phyloP scores from a whole-genome alignment of 2,329 filamentous ascomycete genomes.

The Blastomyces parvus region DNA sequence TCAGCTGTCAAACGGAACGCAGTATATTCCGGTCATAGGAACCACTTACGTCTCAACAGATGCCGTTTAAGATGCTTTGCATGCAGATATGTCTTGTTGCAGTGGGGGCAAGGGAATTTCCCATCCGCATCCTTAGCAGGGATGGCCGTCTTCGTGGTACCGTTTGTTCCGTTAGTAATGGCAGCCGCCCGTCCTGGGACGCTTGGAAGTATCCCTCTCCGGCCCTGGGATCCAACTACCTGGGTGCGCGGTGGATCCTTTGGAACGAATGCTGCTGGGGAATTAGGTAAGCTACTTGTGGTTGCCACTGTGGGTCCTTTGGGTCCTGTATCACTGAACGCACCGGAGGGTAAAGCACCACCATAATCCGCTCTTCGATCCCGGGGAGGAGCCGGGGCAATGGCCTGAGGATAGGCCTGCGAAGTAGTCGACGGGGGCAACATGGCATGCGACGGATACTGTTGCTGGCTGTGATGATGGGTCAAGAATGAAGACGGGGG shows the following conservation, averaged over 20 bases:
- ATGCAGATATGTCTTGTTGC: conserved; percentile 95
- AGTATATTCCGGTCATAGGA: not conserved
- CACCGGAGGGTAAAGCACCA: conserved; percentile 62
- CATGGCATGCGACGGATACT: conserved; percentile 42
- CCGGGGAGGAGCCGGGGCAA: conserved; percentile 58
- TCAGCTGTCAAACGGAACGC: conserved; percentile 5
- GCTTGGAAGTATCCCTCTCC: conserved; percentile 82
- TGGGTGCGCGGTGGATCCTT: conserved; percentile 54
- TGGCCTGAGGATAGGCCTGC: conserved; percentile 63
- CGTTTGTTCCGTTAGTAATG: conserved; percentile 52
- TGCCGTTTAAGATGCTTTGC: conserved; percentile 97
- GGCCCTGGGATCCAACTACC: conserved; percentile 88
- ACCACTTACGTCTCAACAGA: conserved; percentile 82
- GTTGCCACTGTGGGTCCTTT: conserved; percentile 45
- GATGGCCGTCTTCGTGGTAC: conserved; percentile 64
- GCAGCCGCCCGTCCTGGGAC: conserved; percentile 77
- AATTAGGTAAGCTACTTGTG: conserved; percentile 31
- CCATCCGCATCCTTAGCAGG: conserved; percentile 93
- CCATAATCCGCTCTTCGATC: conserved; percentile 46
- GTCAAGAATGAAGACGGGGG: conserved; percentile 36
- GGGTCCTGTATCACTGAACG: conserved; percentile 50
- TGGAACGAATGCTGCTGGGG: conserved; percentile 30
- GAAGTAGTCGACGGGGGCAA: conserved; percentile 58
- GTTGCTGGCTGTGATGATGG: conserved; percentile 31
- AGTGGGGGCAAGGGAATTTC: conserved; percentile 96